Conservation (phyloP, 441 rosid species). For the Arabidopsis lyrata region DNA sequence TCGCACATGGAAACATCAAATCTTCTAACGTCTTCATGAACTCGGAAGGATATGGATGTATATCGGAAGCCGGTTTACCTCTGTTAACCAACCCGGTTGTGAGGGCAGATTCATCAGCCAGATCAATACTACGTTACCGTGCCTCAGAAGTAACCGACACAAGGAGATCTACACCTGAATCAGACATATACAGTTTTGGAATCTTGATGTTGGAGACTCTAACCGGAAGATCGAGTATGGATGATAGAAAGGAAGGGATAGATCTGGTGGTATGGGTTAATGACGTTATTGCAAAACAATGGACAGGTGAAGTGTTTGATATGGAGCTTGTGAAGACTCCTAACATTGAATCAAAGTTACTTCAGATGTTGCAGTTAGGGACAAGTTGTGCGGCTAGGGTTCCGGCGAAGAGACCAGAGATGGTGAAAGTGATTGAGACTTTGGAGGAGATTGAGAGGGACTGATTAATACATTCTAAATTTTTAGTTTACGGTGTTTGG, state of each 20-base stretch:
- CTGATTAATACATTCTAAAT: conserved; percentile 7
- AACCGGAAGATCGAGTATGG: conserved; percentile 37
- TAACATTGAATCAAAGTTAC: conserved; percentile 41
- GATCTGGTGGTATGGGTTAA: conserved; percentile 49
- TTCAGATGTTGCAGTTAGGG: conserved; percentile 40
- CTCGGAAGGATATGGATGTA: conserved; percentile 61
- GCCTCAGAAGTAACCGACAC: conserved; percentile 44
- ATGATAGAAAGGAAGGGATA: background rate
- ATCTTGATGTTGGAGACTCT: conserved; percentile 42
- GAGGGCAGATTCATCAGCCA: conserved; percentile 57
- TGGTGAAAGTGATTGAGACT: conserved; percentile 42
- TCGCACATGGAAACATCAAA: conserved; percentile 88
- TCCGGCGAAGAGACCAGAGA: conserved; percentile 37
- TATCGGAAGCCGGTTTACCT: conserved; percentile 77
- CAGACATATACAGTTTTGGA: conserved; percentile 45
- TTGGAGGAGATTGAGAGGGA: conserved; percentile 66
- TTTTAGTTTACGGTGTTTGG: conserved; percentile 6
- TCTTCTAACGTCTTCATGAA: conserved; percentile 86
- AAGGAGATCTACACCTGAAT: conserved; percentile 38
- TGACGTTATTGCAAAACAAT: conserved; percentile 32
- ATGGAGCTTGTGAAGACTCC: conserved; percentile 40
- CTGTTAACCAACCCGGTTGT: conserved; percentile 62
- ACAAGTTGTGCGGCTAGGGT: conserved; percentile 22
- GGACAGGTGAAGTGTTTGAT: conserved; percentile 50
- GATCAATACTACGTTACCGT: conserved; percentile 29